Conservation (phyloP, 2,329 filamentous ascomycete species). For the Neonectria sp. region DNA sequence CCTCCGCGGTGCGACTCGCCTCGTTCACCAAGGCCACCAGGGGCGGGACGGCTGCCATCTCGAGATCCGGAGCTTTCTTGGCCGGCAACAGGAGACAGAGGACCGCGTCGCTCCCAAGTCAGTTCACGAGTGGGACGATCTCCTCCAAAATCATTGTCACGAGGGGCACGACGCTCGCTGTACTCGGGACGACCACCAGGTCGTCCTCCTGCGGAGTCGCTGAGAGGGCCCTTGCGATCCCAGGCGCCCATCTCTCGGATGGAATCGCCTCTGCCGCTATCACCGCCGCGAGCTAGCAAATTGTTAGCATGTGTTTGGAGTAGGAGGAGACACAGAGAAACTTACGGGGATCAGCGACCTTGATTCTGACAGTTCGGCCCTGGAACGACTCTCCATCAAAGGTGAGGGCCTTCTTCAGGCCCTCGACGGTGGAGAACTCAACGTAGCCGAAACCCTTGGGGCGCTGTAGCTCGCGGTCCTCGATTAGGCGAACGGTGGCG, state of each 20-base stretch:
- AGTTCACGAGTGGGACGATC: constrained; percentile 78
- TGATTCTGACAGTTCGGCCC: constrained; percentile 91
- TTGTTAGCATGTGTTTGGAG: constrained; percentile 53
- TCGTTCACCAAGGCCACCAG: constrained; percentile 69
- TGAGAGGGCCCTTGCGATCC: constrained; percentile 92
- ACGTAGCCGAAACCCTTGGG: constrained; percentile 99
- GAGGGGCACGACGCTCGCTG: constrained; percentile 75
- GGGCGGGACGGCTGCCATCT: constrained; percentile 68
- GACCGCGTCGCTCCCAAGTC: constrained; percentile 96
- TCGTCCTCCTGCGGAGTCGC: constrained; percentile 75
- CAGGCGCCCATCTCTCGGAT: constrained; percentile 89
- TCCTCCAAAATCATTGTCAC: constrained; percentile 71
- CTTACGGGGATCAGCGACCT: constrained; percentile 98
- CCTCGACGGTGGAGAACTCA: constrained; percentile 90
- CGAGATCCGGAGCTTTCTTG: constrained; percentile 66
- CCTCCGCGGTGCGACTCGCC: constrained; percentile 72
- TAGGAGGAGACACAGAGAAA: constrained; percentile 9
- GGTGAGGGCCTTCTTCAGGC: constrained; percentile 90
- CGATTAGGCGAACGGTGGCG: constrained; percentile 93
- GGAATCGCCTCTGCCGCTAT: constrained; percentile 68
- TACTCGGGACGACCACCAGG: constrained; percentile 66
- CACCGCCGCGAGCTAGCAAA: constrained; percentile 84
- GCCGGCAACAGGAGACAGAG: constrained; percentile 80
- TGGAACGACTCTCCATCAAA: constrained; percentile 88
- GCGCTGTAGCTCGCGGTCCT: constrained; percentile 93